Conservation (phyloP, 2,329 filamentous ascomycete species). For the Penicillium sp. region DNA sequence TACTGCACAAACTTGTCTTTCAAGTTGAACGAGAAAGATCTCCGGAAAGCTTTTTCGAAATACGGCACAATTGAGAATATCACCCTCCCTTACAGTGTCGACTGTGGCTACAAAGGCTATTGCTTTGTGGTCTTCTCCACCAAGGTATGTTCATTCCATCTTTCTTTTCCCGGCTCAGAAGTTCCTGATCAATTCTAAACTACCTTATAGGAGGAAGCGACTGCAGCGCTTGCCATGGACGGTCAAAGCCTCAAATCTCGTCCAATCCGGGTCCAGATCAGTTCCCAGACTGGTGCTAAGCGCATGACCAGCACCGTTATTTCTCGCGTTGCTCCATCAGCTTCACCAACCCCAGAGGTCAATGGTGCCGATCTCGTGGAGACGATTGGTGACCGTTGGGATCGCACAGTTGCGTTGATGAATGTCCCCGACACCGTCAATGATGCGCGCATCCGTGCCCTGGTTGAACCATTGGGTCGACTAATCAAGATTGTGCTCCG, state of each 20-base stretch:
- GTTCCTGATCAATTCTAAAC: slow-evolving; percentile 8
- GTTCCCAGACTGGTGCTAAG: slow-evolving; percentile 45
- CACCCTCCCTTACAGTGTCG: slow-evolving; percentile 67
- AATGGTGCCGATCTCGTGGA: slow-evolving; percentile 37
- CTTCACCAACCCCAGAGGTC: slow-evolving; percentile 37
- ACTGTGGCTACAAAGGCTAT: slow-evolving; percentile 71
- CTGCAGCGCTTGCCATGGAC: slow-evolving; percentile 67
- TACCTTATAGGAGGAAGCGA: slow-evolving; percentile 57
- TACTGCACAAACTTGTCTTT: slow-evolving; percentile 70
- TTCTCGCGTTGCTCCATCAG: slow-evolving; percentile 37
- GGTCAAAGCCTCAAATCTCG: slow-evolving; percentile 68
- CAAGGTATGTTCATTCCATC: slow-evolving; percentile 45
- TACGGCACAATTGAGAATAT: slow-evolving; percentile 74
- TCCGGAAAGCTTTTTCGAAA: slow-evolving; percentile 69
- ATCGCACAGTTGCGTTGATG: slow-evolving; percentile 77
- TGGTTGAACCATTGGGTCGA: slow-evolving; percentile 69
- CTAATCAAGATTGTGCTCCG: slow-evolving; percentile 76
- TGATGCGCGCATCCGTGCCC: slow-evolving; percentile 72
- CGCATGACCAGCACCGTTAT: slow-evolving; percentile 47
- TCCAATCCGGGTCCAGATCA: slow-evolving; percentile 64
- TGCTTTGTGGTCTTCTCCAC: slow-evolving; percentile 76
- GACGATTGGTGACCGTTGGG: slow-evolving; percentile 48
- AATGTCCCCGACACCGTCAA: slow-evolving; percentile 91
- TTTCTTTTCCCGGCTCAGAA: background rate
- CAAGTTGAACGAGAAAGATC: slow-evolving; percentile 63